phyloP scores from a whole-genome alignment of 2,329 filamentous ascomycete genomes.

The Paecilomyces niveus region DNA sequence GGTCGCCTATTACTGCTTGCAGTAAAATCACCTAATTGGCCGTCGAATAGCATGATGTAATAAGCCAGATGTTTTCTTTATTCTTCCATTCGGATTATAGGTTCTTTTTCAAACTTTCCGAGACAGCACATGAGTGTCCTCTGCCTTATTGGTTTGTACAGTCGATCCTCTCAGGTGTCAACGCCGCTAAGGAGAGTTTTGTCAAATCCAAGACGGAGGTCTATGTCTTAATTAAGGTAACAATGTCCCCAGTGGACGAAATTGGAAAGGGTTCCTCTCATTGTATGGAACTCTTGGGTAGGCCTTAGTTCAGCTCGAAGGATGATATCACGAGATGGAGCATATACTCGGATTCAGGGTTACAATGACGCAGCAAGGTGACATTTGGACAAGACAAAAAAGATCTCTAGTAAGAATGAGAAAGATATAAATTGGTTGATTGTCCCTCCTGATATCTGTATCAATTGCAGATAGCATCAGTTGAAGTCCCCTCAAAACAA shows the following conservation, averaged over 20 bases:
- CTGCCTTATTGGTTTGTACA: neutral
- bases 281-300: neutral
- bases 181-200: neutral
- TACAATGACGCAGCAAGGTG: neutral
- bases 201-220: neutral
- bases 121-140: neutral
- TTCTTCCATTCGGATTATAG: neutral
- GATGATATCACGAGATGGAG: neutral
- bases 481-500: neutral
- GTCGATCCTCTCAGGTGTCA: neutral
- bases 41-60: neutral
- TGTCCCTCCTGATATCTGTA: neutral
- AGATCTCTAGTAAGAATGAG: neutral
- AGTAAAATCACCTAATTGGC: neutral
- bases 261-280: neutral
- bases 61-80: neutral
- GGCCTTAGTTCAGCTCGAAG: neutral
- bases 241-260: neutral
- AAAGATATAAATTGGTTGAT: neutral
- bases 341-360: neutral
- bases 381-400: neutral
- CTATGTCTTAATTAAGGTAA: neutral
- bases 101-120: neutral
- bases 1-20: neutral
- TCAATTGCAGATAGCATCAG: neutral